Evolutionary conservation across 805 yeast genomes (phyloP).

Genomic region (Zygosaccharomyces siamensis): DNA sequence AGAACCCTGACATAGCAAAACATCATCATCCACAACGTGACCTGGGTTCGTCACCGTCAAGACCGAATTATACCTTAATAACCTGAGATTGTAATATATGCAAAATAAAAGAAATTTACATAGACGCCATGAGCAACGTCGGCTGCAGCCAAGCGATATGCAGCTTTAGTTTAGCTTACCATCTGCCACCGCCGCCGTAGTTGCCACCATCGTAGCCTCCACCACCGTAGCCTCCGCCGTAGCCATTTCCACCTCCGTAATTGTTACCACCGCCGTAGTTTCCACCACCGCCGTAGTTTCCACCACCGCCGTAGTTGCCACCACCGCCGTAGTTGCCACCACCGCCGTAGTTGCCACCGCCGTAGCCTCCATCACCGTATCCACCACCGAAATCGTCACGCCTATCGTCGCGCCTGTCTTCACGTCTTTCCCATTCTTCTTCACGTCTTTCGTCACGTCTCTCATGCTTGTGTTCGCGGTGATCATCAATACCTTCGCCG

Average conservation of each 20-base stretch:
- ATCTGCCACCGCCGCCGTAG: constrained; percentile 6
- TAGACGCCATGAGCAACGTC: background rate
- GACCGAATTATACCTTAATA: too few species aligned
- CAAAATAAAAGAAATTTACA: background rate
- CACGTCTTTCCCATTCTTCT: constrained; percentile 12
- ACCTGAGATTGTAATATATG: background rate
- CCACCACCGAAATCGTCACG: constrained; percentile 8
- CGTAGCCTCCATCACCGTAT: constrained; percentile 6
- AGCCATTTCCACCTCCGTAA: constrained; percentile 14
- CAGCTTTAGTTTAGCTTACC: background rate
- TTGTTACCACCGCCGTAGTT: constrained; percentile 16
- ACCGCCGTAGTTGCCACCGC: constrained; percentile 8
- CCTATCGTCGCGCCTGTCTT: constrained; percentile 8
- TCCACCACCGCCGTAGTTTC: constrained; percentile 4
- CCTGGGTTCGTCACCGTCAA: too few species aligned
- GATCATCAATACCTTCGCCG: constrained; percentile 38
- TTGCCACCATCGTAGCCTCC: constrained; percentile 5
- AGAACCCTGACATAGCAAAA: too few species aligned
- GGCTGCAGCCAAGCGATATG: too few species aligned
- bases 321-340: constrained; percentile 4
- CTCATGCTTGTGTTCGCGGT: constrained; percentile 10
- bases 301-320: constrained; percentile 12
- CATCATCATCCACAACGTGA: too few species aligned
- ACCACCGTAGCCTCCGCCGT: constrained; percentile 12
- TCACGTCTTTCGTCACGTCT: constrained; percentile 1